These are phyloP conservation scores for Xylaria hypoxylon DNA, from an alignment of 2,329 filamentous ascomycete species.

Conservation along the genomic window DNA sequence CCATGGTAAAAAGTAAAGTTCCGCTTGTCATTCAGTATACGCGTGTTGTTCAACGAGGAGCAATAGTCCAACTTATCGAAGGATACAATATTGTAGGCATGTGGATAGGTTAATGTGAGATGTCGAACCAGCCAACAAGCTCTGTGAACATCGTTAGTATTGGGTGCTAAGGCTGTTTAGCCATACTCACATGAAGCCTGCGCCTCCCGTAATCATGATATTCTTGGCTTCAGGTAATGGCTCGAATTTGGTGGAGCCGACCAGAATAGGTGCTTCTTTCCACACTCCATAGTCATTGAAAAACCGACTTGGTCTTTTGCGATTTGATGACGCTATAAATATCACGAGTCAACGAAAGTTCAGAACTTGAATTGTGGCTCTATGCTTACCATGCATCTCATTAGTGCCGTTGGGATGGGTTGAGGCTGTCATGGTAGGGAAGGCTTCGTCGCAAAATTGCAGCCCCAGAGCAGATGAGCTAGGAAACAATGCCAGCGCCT, in stretches of 20 bases:
- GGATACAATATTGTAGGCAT: slow-evolving; percentile 81
- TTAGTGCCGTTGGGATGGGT: slow-evolving; percentile 45
- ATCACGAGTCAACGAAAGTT: slow-evolving; percentile 11
- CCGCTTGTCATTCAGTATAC: slow-evolving; percentile 71
- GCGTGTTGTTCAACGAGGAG: slow-evolving; percentile 82
- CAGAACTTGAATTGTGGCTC: background rate
- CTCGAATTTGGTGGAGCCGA: slow-evolving; percentile 76
- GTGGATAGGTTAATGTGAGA: slow-evolving; percentile 77
- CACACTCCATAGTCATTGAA: slow-evolving; percentile 73
- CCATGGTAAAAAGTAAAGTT: slow-evolving; percentile 87
- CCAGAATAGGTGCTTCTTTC: slow-evolving; percentile 77
- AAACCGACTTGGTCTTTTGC: slow-evolving; percentile 54
- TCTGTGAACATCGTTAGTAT: slow-evolving; percentile 57
- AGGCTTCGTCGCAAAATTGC: slow-evolving; percentile 6
- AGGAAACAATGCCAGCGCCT: slow-evolving; percentile 1
- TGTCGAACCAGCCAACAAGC: slow-evolving; percentile 87
- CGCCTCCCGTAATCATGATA: slow-evolving; percentile 86
- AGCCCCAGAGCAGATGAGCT: background rate
- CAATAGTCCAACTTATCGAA: slow-evolving; percentile 90
- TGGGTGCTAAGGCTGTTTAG: background rate
- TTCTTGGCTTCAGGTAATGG: slow-evolving; percentile 77
- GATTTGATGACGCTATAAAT: slow-evolving; percentile 36
- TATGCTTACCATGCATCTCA: slow-evolving; percentile 45
- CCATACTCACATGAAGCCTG: slow-evolving; percentile 81
- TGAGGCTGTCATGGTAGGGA: slow-evolving; percentile 44